Base-by-base conservation (phyloP, 176 grass and related monocot genomes). In the Rhipidocladum racemiflorum region DNA sequence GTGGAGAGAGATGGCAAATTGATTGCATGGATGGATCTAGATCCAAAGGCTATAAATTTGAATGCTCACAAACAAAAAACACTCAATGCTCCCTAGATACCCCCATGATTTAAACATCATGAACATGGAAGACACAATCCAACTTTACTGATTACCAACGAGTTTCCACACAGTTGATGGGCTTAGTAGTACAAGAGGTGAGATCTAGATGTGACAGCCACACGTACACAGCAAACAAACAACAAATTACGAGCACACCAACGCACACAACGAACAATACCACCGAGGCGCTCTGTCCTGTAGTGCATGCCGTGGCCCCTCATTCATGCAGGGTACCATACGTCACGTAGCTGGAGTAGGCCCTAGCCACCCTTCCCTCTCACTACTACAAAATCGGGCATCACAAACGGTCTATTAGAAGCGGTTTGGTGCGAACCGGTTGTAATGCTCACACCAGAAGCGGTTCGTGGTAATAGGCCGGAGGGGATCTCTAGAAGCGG, bases 291-390 rank as follows among this genome's bases (percentile, higher is more conserved):
- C 0, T 9, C 21, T 72, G 86, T 84, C 59, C 1, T 18, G 46
- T 72, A 59, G 56, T 72, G 86, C 74, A 86, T 66, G 73, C 62
- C 10, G 6, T 7, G 61, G 1, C 39, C 35, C 48, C 14, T 78
- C 35, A 78, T 25, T 72, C 21, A 66, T 88, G 86, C 32, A 86
- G 45, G 17, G 88, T 82, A 6, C 78, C 78, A 56, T 90, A 90
- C n/a, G 67, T 78, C 35, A 72, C 74, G 74, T 90, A 90, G 71
- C 84, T 86, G 49, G 73, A 86, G 67, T 82, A 82, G 2, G 60
- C 79, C 67, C 23, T 65, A 1, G 0, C 30, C 67, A 83, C 68
- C 81, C 46, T 79, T 6, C 46, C 63, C 25, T n/a, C 77, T n/a
- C n/a, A n/a, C n/a, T n/a, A n/a, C n/a, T n/a, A n/a, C n/a, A n/a